Conservation (phyloP, 352 stramenopile genomes). For the Saprolegnia parasitica region DNA sequence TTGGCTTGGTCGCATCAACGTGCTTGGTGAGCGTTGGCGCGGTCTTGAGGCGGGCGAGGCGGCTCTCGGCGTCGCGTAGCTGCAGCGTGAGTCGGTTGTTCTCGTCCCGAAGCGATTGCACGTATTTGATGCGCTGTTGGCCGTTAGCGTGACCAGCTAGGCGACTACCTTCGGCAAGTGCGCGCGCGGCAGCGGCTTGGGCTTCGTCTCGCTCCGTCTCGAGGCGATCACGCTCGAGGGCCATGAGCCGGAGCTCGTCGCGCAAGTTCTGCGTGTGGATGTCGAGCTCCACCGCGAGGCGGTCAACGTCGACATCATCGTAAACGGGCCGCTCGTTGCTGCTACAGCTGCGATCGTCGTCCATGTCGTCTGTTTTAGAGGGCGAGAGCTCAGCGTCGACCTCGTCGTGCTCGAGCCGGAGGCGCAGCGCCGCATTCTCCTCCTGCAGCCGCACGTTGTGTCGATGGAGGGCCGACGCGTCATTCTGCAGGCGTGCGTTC, state of each 20-base stretch:
- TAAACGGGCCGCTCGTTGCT: not conserved
- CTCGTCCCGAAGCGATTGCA: conserved; percentile 25
- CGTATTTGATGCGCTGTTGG: conserved; percentile 26
- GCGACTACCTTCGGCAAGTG: conserved; percentile 12
- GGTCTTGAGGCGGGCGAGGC: not conserved
- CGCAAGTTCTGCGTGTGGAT: conserved; percentile 5
- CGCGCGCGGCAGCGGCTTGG: not conserved
- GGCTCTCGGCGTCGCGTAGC: conserved; percentile 14
- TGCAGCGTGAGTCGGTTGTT: conserved; percentile 21
- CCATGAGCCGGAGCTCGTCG: not conserved
- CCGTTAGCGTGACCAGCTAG: conserved; percentile 20
- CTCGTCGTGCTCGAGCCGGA: not conserved
- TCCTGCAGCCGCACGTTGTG: not conserved
- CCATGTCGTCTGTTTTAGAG: conserved; percentile 19
- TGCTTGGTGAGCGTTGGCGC: not conserved
- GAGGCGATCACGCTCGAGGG: conserved; percentile 18
- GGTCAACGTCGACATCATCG: conserved; percentile 7
- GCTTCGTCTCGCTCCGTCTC: conserved; percentile 18
- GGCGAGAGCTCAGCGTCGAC: conserved; percentile 2
- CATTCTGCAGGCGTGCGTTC: not conserved
- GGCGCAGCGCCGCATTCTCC: not conserved
- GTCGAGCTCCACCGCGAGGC: not conserved
- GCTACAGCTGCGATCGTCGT: not conserved
- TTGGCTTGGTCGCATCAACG: conserved; percentile 2
- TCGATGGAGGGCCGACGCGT: not conserved